Evolutionary conservation across 441 rosid genomes (phyloP).

Genomic region (Dalechampia spathulata): DNA sequence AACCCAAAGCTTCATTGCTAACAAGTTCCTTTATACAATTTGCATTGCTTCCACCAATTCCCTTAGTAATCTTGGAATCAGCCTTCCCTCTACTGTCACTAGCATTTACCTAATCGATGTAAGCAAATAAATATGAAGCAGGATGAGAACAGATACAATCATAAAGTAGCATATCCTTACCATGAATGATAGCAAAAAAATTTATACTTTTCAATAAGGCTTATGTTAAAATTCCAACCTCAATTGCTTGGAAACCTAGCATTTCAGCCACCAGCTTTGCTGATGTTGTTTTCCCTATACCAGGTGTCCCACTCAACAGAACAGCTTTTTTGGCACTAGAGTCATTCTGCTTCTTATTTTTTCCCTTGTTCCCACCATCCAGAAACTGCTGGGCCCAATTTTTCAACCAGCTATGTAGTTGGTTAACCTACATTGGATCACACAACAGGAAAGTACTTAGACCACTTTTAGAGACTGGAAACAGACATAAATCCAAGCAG

Average conservation of each 20-base stretch:
- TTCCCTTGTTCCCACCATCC: constrained; percentile 55
- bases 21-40: constrained; percentile 90
- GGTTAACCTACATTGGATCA: constrained; percentile 56
- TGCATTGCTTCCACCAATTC: constrained; percentile 96
- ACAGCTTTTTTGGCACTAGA: constrained; percentile 73
- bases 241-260: constrained; percentile 91
- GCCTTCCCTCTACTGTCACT: constrained; percentile 99
- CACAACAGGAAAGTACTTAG: constrained; percentile 1
- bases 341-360: constrained; percentile 71
- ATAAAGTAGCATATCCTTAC: not conserved
- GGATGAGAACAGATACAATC: not conserved
- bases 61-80: constrained; percentile 64
- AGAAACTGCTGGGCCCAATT: constrained; percentile 76
- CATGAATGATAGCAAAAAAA: constrained; percentile 12
- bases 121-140: constrained; percentile 6
- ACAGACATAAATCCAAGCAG: not conserved
- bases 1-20: constrained; percentile 70
- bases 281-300: constrained; percentile 93
- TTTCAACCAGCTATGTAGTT: constrained; percentile 82
- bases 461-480: constrained; percentile 2
- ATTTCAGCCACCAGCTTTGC: constrained; percentile 86
- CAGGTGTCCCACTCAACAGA: constrained; percentile 89
- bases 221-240: constrained; percentile 53
- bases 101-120: constrained; percentile 67
- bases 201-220: constrained; percentile 10